A percentile compares a stretch with the other conserved stretches of the same genome.
phyloP scores from a whole-genome alignment of 2,329 filamentous ascomycete species.

The Colletotrichum navitas region DNA sequence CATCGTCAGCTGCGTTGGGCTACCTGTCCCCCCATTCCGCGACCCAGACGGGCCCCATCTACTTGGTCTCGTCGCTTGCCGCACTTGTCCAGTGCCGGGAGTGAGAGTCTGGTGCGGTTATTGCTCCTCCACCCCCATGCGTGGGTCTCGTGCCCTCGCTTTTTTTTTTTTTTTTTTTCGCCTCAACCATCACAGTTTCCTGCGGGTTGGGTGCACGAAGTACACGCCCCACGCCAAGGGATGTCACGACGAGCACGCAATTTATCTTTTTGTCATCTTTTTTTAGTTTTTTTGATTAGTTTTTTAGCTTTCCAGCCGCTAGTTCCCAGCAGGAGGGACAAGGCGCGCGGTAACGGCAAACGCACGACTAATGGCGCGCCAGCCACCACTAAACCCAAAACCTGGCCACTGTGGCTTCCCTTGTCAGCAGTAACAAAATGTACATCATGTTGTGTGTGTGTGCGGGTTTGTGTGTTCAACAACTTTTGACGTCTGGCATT shows the following conservation, averaged over 20 bases:
- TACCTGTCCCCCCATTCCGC: background rate
- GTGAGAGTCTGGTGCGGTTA: constrained; percentile 1
- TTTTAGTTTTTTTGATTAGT: no score
- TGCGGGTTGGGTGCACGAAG: background rate
- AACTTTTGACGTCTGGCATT: constrained; percentile 41
- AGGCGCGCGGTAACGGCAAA: no score
- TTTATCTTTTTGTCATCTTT: no score
- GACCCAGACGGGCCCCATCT: background rate
- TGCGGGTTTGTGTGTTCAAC: background rate
- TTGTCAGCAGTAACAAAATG: background rate
- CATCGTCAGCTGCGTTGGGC: constrained; percentile 5
- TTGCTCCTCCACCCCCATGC: background rate
- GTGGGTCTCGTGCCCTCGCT: constrained; percentile 35
- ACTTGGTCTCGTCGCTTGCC: constrained; percentile 21
- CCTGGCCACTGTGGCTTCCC: background rate
- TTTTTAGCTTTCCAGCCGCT: background rate
- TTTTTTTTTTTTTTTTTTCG: constrained; percentile 8
- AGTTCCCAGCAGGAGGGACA: no score
- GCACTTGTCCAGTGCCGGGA: background rate
- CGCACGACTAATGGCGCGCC: no score
- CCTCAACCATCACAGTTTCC: constrained; percentile 14
- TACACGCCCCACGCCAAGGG: background rate
- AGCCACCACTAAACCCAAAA: background rate
- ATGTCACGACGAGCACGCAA: constrained; percentile 3
- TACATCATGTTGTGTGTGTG: background rate